Conservation (phyloP, 2,329 filamentous ascomycete species). For the Monilinia fructigena region DNA sequence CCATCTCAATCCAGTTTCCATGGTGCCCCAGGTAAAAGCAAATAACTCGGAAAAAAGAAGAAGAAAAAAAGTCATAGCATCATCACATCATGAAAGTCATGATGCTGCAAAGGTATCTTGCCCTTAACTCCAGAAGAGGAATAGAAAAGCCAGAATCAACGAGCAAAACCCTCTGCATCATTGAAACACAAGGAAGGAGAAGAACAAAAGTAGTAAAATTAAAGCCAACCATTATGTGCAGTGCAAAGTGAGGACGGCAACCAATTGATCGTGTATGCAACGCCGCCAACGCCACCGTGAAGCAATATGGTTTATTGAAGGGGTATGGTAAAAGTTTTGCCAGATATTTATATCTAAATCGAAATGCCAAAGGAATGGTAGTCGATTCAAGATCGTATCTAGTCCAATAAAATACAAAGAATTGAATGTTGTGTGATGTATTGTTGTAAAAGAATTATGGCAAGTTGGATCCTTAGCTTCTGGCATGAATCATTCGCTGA, state of each 20-base stretch:
- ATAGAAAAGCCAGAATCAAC: slow-evolving; percentile 8
- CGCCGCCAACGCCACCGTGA: slow-evolving; percentile 26
- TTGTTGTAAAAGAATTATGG: not conserved
- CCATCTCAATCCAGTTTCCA: slow-evolving; percentile 3
- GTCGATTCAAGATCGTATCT: slow-evolving; percentile 30
- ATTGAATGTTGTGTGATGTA: slow-evolving; percentile 30
- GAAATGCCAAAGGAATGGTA: slow-evolving; percentile 32
- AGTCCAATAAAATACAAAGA: slow-evolving; percentile 40
- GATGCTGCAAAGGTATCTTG: slow-evolving; percentile 18
- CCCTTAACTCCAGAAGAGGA: slow-evolving; percentile 14
- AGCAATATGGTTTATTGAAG: slow-evolving; percentile 30
- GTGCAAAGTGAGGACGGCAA: slow-evolving; percentile 24
- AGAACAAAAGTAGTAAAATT: slow-evolving; percentile 19
- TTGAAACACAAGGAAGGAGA: slow-evolving; percentile 12
- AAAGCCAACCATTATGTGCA: slow-evolving; percentile 22
- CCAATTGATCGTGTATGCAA: slow-evolving; percentile 28
- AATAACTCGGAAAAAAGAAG: not conserved
- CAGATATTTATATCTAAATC: slow-evolving; percentile 31
- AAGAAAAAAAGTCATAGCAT: slow-evolving; percentile 16
- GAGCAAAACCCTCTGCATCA: slow-evolving; percentile 20
- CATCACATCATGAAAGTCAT: slow-evolving; percentile 25
- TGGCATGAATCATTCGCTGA: slow-evolving; percentile 37
- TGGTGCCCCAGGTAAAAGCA: not conserved
- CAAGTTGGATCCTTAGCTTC: slow-evolving; percentile 26
- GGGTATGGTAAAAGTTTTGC: slow-evolving; percentile 29